Conservation (phyloP, 1,139 yeast species). For the Zygosaccharomyces pseudobailii region DNA sequence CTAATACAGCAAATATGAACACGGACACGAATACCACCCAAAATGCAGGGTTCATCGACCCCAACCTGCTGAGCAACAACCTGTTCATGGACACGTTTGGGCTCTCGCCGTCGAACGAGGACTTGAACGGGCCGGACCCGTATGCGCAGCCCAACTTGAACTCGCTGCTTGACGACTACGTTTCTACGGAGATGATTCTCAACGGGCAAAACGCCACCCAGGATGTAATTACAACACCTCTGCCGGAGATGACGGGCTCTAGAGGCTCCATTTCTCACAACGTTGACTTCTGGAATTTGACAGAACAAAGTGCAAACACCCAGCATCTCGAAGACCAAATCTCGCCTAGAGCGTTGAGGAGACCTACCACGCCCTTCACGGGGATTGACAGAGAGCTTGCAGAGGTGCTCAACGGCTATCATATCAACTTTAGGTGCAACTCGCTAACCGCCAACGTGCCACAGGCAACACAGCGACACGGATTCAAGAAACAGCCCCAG, state of each 20-base stretch:
- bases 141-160: slow-evolving; percentile 8
- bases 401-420: slow-evolving; percentile 27
- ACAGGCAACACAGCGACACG: slow-evolving; percentile 9
- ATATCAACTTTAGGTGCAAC: slow-evolving; percentile 21
- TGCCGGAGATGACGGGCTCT: slow-evolving; percentile 14
- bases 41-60: slow-evolving; percentile 8
- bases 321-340: not conserved
- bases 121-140: slow-evolving; percentile 5
- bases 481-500: slow-evolving; percentile 22
- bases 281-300: slow-evolving; percentile 29
- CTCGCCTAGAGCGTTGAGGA: not conserved
- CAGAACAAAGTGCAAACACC: slow-evolving; percentile 5
- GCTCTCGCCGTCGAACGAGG: slow-evolving; percentile 5
- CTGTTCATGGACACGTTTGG: slow-evolving; percentile 11
- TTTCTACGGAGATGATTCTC: slow-evolving; percentile 14
- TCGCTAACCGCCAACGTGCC: slow-evolving; percentile 5
- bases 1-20: not conserved
- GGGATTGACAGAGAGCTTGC: slow-evolving; percentile 23
- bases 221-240: slow-evolving; percentile 21
- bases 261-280: slow-evolving; percentile 31
- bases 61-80: slow-evolving; percentile 9
- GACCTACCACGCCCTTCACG: slow-evolving; percentile 6
- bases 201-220: slow-evolving; percentile 11
- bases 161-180: slow-evolving; percentile 19
- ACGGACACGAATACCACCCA: slow-evolving; percentile 23